Conservation (phyloP, 768 basidiomycete genomes). For the Phaeolepiota aurea region DNA sequence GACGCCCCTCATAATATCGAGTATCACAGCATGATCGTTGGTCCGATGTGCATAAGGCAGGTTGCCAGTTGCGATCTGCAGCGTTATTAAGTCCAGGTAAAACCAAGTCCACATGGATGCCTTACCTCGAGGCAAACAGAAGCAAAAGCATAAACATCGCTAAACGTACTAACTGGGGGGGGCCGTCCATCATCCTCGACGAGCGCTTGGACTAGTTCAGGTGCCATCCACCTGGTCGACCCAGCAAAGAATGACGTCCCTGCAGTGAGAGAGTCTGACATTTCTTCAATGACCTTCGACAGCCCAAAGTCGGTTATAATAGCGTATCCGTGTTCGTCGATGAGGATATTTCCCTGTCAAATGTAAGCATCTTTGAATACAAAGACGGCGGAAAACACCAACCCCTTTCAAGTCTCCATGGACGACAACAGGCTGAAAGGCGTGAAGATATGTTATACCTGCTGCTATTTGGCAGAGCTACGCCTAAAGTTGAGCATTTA, state of each 20-base stretch:
- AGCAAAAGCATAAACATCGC: conserved; percentile 55
- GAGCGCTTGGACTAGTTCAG: conserved; percentile 43
- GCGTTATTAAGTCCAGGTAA: not conserved
- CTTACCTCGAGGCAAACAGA: conserved; percentile 52
- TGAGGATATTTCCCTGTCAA: conserved; percentile 46
- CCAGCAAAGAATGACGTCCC: conserved; percentile 38
- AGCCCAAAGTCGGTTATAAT: conserved; percentile 59
- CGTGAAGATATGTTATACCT: conserved; percentile 50
- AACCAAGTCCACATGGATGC: not conserved
- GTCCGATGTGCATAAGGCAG: conserved; percentile 44
- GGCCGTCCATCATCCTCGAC: conserved; percentile 34
- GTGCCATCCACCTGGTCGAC: conserved; percentile 48
- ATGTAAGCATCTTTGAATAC: not conserved
- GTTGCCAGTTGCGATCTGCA: conserved; percentile 32
- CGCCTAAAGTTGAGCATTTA: conserved; percentile 1
- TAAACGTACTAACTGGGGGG: conserved; percentile 39
- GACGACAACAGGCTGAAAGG: conserved; percentile 42
- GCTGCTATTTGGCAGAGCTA: conserved; percentile 49
- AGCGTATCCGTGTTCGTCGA: conserved; percentile 40
- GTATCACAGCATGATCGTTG: conserved; percentile 48
- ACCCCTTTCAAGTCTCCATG: conserved; percentile 61
- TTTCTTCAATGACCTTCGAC: conserved; percentile 48
- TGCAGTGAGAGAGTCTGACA: conserved; percentile 26
- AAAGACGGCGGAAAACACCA: conserved; percentile 9
- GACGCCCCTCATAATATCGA: conserved; percentile 46